These are phyloP conservation scores for Dictyostelium intermedium DNA, from an alignment of 78 protist species.

Conservation along the genomic window DNA sequence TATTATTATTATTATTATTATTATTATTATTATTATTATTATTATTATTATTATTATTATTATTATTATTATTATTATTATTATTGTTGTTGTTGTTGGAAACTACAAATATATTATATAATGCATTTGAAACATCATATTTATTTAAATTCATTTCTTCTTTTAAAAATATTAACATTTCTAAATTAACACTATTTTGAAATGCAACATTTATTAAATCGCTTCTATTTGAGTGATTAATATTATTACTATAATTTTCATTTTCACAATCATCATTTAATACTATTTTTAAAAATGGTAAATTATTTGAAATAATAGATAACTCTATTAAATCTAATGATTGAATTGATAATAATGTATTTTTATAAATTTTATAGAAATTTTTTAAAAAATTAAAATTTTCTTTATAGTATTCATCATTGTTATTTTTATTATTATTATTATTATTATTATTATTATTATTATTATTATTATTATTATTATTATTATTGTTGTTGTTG, in stretches of 20 bases:
- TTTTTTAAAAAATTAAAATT: not conserved
- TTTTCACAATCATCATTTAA: not conserved
- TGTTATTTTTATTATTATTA: too few relatives aligned
- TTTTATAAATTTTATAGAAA: not conserved
- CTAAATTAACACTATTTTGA: not conserved
- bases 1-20: too few relatives aligned
- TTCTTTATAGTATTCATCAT: too few relatives aligned
- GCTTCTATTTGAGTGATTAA: not conserved
- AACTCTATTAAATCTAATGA: not conserved
- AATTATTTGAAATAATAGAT: not conserved
- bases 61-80: too few relatives aligned
- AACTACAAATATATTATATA: not conserved
- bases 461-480: too few relatives aligned
- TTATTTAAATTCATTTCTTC: not conserved
- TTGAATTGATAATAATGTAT: not conserved
- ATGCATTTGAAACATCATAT: not conserved
- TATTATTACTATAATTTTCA: not conserved
- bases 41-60: not conserved
- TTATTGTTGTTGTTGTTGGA: not conserved
- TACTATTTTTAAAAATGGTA: not conserved
- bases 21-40: not conserved
- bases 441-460: too few relatives aligned
- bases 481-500: not conserved
- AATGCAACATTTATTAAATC: not conserved
- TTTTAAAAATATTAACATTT: not conserved